phyloP scores from a whole-genome alignment of 371 early-diverging fungal species.

The Lichtheimia ornata region DNA sequence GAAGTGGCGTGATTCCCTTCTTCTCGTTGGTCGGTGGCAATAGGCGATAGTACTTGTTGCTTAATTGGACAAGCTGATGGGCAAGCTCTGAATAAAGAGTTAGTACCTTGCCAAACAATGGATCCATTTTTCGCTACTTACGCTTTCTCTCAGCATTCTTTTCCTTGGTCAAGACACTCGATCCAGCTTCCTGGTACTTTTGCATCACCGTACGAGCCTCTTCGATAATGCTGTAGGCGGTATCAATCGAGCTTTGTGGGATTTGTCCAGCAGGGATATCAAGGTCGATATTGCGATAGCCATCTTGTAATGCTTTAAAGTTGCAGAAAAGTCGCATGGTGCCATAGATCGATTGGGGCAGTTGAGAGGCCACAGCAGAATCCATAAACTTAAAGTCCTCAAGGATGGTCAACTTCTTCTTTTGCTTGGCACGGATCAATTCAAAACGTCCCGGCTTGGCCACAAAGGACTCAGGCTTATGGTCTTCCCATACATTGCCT shows the following conservation, averaged over 20 bases:
- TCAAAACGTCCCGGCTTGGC: constrained; percentile 51
- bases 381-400: constrained; percentile 24
- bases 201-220: constrained; percentile 15
- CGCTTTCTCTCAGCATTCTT: constrained; percentile 7
- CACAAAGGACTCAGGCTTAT: constrained; percentile 26
- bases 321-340: constrained; percentile 51
- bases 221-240: constrained; percentile 39
- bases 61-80: constrained; percentile 30
- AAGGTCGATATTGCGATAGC: constrained; percentile 29
- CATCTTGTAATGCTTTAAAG: constrained; percentile 36
- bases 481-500: constrained; percentile 52
- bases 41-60: constrained; percentile 39
- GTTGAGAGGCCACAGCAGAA: constrained; percentile 9
- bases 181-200: not conserved
- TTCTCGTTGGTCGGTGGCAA: constrained; percentile 30
- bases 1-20: constrained; percentile 28
- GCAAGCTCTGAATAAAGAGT: constrained; percentile 12
- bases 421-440: constrained; percentile 25
- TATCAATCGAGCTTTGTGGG: constrained; percentile 33
- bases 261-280: constrained; percentile 57
- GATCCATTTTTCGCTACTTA: not conserved
- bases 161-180: constrained; percentile 1
- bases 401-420: constrained; percentile 24
- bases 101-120: too few relatives aligned
- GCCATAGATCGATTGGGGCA: constrained; percentile 27